Evolutionary conservation across 495 filamentous ascomycete species (phyloP).

Genomic region (Penicillium samsonianum): DNA sequence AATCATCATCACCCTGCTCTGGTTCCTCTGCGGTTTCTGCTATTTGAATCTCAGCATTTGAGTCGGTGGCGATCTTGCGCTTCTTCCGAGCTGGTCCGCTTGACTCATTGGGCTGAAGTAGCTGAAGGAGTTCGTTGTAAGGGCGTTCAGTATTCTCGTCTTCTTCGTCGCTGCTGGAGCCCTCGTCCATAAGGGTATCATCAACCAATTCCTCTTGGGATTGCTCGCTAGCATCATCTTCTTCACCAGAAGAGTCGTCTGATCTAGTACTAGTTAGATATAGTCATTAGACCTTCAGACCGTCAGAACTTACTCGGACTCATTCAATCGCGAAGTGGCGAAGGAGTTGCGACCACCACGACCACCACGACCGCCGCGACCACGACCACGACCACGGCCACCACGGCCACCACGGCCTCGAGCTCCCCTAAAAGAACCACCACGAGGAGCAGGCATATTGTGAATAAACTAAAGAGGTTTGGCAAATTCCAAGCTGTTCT

Average conservation of each 20-base stretch:
- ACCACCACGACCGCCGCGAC: conserved; percentile 34
- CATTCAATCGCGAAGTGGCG: conserved; percentile 42
- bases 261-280: conserved; percentile 34
- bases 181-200: conserved; percentile 35
- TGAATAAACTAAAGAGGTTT: background rate
- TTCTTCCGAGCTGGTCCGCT: conserved; percentile 63
- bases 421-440: conserved; percentile 34
- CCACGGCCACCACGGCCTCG: conserved; percentile 23
- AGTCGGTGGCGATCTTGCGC: conserved; percentile 59
- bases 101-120: conserved; percentile 54
- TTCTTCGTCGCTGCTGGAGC: conserved; percentile 47
- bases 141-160: conserved; percentile 46
- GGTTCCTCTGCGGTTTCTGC: conserved; percentile 28
- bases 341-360: conserved; percentile 37
- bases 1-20: conserved; percentile 24
- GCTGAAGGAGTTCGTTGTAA: conserved; percentile 67
- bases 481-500: conserved; percentile 2
- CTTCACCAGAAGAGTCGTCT: conserved; percentile 33
- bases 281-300: background rate
- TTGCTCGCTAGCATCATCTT: conserved; percentile 23
- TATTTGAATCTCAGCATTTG: conserved; percentile 18
- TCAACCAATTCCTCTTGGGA: conserved; percentile 29
- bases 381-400: conserved; percentile 23
- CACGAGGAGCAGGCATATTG: conserved; percentile 27
- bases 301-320: conserved; percentile 37